Evolutionary conservation across 1,284 basidiomycete genomes (phyloP), one percentile per base, ranked within the genome.

Genomic region (Vanrija humicola): DNA sequence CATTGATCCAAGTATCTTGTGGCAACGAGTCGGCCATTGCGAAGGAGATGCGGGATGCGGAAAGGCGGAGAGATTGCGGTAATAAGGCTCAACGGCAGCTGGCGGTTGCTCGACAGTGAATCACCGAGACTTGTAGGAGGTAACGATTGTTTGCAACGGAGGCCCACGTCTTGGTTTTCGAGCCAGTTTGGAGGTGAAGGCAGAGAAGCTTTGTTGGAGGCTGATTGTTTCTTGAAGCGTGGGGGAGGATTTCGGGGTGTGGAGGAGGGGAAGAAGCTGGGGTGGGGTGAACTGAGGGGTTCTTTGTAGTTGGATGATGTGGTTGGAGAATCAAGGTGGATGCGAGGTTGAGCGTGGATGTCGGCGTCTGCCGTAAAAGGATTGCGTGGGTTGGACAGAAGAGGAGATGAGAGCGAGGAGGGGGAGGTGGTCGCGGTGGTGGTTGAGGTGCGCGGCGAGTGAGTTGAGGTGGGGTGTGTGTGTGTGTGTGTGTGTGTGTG

Each of bases 1-100:
- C 61, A 51, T 65, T 65, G 53, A 70, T 62, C 73, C 73, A 75
- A 43, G 68, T 55, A 42, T 74, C 70, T 21, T 71, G 72, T 9
- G 73, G 68, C 0, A 74, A 66, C 1, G 56, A 23, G 42, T 71
- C 68, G 16, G 43, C 29, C 51, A 53, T 53, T 21, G 28, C 38
- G 46, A 23, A 10, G 18, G 43, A 45, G 18, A 21, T 18, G 7
- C 21, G 40, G 18, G 10, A 28, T 8, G 28, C 28, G n/a, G 28
- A 46, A 26, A 29, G 44, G 21, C 21, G 21, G 16, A 19, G 15
- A 10, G 25, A 29, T 29, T 14, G 26, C 15, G 15, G 40, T 10
- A 12, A 8, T 34, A 34, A 8, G 34, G 34, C 34, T 34, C 5
- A 15, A 34, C 34, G 34, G 9, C 21, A 23, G 21, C 21, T 23